phyloP scores from a whole-genome alignment of 352 stramenopile species.

The Peronosclerospora sorghi region DNA sequence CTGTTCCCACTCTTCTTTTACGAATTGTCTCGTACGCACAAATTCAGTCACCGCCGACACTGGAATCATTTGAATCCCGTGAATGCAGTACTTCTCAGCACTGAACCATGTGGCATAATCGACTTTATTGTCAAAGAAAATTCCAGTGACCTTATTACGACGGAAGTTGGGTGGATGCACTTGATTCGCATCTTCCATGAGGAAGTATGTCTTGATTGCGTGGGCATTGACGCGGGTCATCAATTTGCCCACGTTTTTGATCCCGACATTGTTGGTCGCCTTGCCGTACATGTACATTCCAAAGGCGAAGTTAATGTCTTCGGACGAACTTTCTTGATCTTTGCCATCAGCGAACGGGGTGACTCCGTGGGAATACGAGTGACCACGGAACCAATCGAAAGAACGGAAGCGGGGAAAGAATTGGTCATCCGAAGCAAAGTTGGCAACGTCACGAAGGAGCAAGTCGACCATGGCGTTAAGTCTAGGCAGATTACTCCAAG shows the following conservation, averaged over 20 bases:
- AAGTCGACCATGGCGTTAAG: constrained; percentile 30
- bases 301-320: constrained; percentile 59
- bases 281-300: constrained; percentile 40
- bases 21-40: constrained; percentile 40
- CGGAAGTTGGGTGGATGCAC: constrained; percentile 8
- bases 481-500: constrained; percentile 23
- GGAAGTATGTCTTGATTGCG: constrained; percentile 52
- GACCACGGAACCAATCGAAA: constrained; percentile 60
- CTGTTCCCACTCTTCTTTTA: constrained; percentile 49
- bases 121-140: constrained; percentile 62
- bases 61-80: constrained; percentile 75
- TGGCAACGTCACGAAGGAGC: constrained; percentile 45
- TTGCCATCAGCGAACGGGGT: constrained; percentile 54
- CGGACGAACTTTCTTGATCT: constrained; percentile 53
- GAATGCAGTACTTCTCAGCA: constrained; percentile 60
- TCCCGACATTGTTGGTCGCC: constrained; percentile 22
- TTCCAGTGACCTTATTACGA: constrained; percentile 64
- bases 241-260: constrained; percentile 28
- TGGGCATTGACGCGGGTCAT: constrained; percentile 18
- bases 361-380: constrained; percentile 60
- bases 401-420: constrained; percentile 41
- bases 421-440: constrained; percentile 19
- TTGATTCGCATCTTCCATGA: constrained; percentile 33
- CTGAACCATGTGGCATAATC: constrained; percentile 75
- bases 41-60: constrained; percentile 51